These are phyloP conservation scores for Pulveroboletus sp. DNA, from an alignment of 768 basidiomycete genomes.

Conservation along the genomic window DNA sequence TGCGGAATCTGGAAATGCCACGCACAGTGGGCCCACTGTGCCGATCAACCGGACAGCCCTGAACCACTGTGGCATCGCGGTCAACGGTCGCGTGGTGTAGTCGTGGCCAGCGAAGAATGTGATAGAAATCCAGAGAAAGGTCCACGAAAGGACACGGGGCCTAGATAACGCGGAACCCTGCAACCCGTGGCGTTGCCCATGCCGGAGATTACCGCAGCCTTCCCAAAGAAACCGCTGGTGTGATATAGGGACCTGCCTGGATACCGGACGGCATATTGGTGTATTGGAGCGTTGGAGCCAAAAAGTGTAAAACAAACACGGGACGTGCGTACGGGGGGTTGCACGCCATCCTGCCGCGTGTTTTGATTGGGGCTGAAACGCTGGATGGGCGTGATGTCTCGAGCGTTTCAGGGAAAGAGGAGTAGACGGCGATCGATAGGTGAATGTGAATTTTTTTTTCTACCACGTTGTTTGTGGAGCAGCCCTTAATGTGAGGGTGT, in stretches of 20 bases:
- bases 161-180: conserved; percentile 4
- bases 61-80: neutral
- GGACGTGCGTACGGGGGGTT: neutral
- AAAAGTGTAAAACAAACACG: neutral
- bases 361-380: neutral
- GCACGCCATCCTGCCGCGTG: neutral
- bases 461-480: neutral
- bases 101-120: conserved; percentile 3
- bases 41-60: neutral
- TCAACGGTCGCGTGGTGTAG: neutral
- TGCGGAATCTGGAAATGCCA: neutral
- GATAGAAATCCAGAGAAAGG: neutral
- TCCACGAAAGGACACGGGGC: neutral
- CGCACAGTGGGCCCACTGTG: neutral
- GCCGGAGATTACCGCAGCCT: neutral
- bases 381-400: neutral
- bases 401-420: neutral
- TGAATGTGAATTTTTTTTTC: neutral
- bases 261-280: too few relatives aligned
- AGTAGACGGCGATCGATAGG: neutral
- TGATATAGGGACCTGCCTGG: too few relatives aligned
- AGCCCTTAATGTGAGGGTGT: neutral
- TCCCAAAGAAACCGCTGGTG: too few relatives aligned
- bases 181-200: neutral
- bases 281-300: neutral